A percentile compares a stretch with the other conserved stretches of the same genome.
Evolutionary conservation across 345 rosid species (phyloP).

Genomic region (Populus nigra): DNA sequence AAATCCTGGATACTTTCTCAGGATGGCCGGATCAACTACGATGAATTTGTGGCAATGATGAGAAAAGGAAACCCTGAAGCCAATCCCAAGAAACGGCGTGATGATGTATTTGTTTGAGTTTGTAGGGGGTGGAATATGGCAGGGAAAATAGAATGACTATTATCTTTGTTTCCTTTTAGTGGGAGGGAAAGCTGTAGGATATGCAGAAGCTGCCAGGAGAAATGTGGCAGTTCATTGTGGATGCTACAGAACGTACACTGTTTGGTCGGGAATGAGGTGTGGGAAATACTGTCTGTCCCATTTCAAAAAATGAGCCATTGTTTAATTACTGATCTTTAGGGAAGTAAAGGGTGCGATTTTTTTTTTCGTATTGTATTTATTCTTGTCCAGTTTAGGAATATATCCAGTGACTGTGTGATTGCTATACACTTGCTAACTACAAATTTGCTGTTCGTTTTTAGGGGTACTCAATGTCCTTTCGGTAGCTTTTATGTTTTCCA

Average conservation of each 20-base stretch:
- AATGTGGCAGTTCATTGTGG: background rate
- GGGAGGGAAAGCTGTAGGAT: background rate
- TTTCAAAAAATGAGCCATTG: background rate
- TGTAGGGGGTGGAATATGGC: background rate
- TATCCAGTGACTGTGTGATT: background rate
- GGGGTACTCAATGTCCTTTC: background rate
- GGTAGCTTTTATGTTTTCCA: background rate
- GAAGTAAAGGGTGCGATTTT: background rate
- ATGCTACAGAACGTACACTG: background rate
- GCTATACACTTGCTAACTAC: background rate
- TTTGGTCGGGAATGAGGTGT: background rate
- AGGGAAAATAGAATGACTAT: background rate
- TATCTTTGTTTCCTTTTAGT: background rate
- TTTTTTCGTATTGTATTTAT: background rate
- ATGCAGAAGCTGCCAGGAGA: background rate
- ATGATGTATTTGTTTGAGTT: conserved; percentile 22
- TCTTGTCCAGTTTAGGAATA: conserved; percentile 8
- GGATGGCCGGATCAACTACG: conserved; percentile 92
- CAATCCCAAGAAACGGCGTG: conserved; percentile 85
- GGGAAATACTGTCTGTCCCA: background rate
- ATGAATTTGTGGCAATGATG: conserved; percentile 98
- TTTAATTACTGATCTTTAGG: background rate
- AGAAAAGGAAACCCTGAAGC: conserved; percentile 86
- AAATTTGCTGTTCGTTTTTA: background rate
- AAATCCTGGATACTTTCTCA: conserved; percentile 13